Conservation (phyloP, 345 rosid species). For the Euphorbia lathyris region DNA sequence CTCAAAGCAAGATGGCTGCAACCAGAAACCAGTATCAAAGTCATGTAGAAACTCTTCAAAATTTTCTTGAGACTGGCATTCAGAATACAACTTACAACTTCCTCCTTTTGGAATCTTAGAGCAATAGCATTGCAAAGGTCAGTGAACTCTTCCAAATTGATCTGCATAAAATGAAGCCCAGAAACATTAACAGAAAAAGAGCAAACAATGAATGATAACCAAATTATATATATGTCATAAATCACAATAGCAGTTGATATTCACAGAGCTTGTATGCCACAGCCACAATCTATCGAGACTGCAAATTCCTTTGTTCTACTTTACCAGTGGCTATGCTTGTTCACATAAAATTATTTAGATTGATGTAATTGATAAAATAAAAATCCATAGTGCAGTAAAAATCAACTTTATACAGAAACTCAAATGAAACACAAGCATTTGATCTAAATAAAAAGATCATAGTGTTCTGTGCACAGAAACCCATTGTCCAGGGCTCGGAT, state of each 20-base stretch:
- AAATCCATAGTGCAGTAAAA: neutral
- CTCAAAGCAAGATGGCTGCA: conserved; percentile 82
- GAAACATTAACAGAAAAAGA: neutral
- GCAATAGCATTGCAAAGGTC: conserved; percentile 98
- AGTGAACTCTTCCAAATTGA: conserved; percentile 79
- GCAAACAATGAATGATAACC: neutral
- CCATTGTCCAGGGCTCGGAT: too few relatives aligned
- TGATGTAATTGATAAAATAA: neutral
- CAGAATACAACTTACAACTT: conserved; percentile 56
- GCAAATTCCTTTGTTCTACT: neutral
- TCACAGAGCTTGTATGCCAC: neutral
- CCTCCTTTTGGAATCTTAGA: conserved; percentile 85
- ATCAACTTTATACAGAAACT: neutral
- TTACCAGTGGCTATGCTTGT: neutral
- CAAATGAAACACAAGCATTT: neutral
- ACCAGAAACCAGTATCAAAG: conserved; percentile 23
- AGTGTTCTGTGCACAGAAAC: neutral
- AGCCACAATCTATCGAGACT: neutral
- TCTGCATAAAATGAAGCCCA: conserved; percentile 41
- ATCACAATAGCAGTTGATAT: neutral
- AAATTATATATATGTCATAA: conserved; percentile 1
- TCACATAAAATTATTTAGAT: neutral
- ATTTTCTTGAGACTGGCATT: conserved; percentile 7
- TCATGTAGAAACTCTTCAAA: conserved; percentile 4
- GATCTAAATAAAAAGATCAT: neutral